Conservation (phyloP, 306 rosid species). For the Dalbergia oliveri region DNA sequence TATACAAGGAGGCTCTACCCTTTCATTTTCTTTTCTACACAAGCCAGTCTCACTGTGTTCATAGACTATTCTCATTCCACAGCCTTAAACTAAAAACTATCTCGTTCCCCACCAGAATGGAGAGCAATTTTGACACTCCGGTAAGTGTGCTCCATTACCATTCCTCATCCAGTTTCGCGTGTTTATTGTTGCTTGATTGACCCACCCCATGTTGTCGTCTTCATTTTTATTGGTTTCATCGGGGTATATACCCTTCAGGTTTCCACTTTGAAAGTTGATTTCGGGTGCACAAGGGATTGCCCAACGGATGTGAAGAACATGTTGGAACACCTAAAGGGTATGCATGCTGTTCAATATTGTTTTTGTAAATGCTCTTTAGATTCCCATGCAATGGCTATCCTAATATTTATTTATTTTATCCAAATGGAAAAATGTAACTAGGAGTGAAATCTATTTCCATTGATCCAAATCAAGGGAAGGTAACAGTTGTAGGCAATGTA, state of each 20-base stretch:
- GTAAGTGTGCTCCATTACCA: constrained; percentile 22
- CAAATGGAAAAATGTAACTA: constrained; percentile 12
- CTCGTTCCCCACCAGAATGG: constrained; percentile 19
- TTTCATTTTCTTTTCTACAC: neutral
- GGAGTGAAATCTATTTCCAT: constrained; percentile 41
- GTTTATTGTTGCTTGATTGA: neutral
- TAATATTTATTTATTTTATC: neutral
- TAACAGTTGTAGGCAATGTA: constrained; percentile 34
- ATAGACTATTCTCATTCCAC: neutral
- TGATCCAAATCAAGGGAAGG: constrained; percentile 39
- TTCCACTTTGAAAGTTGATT: constrained; percentile 44
- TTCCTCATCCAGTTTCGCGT: neutral
- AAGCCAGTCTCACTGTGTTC: neutral
- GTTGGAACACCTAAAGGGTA: constrained; percentile 42
- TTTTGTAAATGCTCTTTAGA: neutral
- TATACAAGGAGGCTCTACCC: neutral
- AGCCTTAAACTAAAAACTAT: too few relatives aligned
- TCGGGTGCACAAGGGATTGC: constrained; percentile 20
- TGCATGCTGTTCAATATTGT: neutral
- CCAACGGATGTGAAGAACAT: constrained; percentile 22
- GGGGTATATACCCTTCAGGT: constrained; percentile 11
- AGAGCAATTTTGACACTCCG: constrained; percentile 4
- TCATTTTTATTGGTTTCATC: neutral
- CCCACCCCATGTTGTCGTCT: too few relatives aligned
- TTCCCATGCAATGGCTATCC: neutral